Evolutionary conservation across 169 alveolate species (phyloP).

Genomic region (Plasmodium falciparum): DNA sequence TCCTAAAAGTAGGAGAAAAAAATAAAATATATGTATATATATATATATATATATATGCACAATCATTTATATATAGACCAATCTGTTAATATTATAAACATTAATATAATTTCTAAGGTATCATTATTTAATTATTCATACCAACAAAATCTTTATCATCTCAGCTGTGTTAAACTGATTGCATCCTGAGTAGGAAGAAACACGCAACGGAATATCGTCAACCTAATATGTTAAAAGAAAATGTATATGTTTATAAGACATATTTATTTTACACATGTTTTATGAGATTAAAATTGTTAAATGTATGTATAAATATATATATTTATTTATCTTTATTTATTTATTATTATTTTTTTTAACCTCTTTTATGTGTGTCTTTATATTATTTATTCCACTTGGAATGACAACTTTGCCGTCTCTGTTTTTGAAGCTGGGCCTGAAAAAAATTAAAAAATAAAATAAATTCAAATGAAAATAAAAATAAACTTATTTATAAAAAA

Average conservation of each 20-base stretch:
- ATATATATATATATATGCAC: background rate
- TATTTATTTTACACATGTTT: too few species aligned
- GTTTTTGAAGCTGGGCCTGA: constrained; percentile 55
- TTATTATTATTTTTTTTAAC: background rate
- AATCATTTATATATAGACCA: background rate
- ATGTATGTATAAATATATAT: background rate
- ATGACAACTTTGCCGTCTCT: constrained; percentile 78
- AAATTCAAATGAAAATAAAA: too few species aligned
- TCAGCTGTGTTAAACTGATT: constrained; percentile 77
- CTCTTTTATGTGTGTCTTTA: constrained; percentile 76
- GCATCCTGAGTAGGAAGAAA: constrained; percentile 76
- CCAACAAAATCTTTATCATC: constrained; percentile 80
- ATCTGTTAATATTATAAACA: constrained; percentile 5
- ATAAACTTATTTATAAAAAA: too few species aligned
- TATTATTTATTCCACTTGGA: constrained; percentile 80
- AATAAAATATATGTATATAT: background rate
- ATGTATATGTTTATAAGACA: too few species aligned
- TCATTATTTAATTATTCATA: background rate
- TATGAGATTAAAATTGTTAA: too few species aligned
- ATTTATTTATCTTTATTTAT: background rate
- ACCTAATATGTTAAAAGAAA: background rate
- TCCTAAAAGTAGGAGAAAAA: constrained; percentile 33
- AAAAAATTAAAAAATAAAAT: background rate
- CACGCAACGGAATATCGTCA: constrained; percentile 77
- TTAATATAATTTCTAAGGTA: constrained; percentile 75